Evolutionary conservation across 306 rosid genomes (phyloP), one percentile per base, ranked within the genome.

Genomic region (Malus asiatica): DNA sequence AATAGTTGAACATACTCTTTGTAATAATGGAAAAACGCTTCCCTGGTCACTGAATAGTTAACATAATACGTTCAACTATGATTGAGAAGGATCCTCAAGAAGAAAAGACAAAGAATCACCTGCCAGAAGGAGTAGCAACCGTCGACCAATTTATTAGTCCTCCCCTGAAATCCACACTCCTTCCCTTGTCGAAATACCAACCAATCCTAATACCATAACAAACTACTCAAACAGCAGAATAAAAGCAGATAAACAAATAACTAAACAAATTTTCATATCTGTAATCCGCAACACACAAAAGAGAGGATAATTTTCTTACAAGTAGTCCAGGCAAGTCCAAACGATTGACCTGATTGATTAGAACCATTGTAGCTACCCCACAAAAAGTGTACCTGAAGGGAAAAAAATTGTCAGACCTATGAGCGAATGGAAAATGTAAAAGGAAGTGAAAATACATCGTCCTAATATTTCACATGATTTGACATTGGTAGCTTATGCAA

Each of bases 121-220:
- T 94, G 98, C 98, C 98, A 91, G 79, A 94, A 94, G 63, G 98
- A 94, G 80, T 94, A 94, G 89, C 98, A 94, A 68, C 98, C 97
- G 75, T 91, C 98, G 30, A 94, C 96, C 88, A 94, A 74, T 84
- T 94, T 92, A 90, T 94, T 94, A 35, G 98, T 94, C 83, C 98
- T 89, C 74, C 98, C 98, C 84, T 94, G 98, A 80, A 94, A 94
- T 78, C 98, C 97, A 63, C 87, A 81, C 86, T 94, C 98, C 72
- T 52, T 86, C 77, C 97, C 95, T 83, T 94, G 98, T 66, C 97
- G 89, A 77, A 87, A 90, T 70, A 89, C 96, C 78, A 83, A 89
- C 98, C 98, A 94, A 46, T 90, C 95, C 98, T 94, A 69, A 77
- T 53, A 76, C 75, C 80, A 78, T 6, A 74, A 70, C 70, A 45